Conservation (phyloP, 768 basidiomycete species). For the Tricholoma terreum region DNA sequence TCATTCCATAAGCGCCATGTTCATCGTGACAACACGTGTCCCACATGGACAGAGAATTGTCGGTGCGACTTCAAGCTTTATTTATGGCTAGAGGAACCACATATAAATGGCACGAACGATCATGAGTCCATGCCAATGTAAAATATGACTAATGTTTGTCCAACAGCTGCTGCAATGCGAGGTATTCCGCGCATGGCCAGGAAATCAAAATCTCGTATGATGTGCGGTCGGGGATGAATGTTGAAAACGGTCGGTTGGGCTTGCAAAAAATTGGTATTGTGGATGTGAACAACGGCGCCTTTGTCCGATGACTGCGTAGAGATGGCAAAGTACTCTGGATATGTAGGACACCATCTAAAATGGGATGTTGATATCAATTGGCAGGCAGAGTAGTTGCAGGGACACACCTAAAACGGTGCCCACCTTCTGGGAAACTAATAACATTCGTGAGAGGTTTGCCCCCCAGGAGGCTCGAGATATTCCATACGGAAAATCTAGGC, state of each 20-base stretch:
- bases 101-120: constrained; percentile 15
- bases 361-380: not conserved
- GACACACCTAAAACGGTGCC: constrained; percentile 62
- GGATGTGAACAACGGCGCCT: constrained; percentile 68
- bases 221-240: constrained; percentile 59
- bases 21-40: too few relatives aligned
- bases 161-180: constrained; percentile 65
- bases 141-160: constrained; percentile 55
- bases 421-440: constrained; percentile 63
- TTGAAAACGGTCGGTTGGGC: constrained; percentile 59
- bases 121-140: constrained; percentile 59
- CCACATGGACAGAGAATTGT: too few relatives aligned
- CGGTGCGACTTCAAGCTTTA: too few relatives aligned
- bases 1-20: too few relatives aligned
- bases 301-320: constrained; percentile 54
- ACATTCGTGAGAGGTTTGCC: constrained; percentile 69
- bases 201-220: constrained; percentile 76
- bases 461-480: constrained; percentile 65
- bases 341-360: constrained; percentile 74
- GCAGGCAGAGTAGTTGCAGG: not conserved
- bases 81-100: not conserved
- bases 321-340: constrained; percentile 76
- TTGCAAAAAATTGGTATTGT: constrained; percentile 63
- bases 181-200: constrained; percentile 58
- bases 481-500: constrained; percentile 73